Evolutionary conservation across 2,329 filamentous ascomycete species (phyloP).

Genomic region (Ascochyta koolunga): DNA sequence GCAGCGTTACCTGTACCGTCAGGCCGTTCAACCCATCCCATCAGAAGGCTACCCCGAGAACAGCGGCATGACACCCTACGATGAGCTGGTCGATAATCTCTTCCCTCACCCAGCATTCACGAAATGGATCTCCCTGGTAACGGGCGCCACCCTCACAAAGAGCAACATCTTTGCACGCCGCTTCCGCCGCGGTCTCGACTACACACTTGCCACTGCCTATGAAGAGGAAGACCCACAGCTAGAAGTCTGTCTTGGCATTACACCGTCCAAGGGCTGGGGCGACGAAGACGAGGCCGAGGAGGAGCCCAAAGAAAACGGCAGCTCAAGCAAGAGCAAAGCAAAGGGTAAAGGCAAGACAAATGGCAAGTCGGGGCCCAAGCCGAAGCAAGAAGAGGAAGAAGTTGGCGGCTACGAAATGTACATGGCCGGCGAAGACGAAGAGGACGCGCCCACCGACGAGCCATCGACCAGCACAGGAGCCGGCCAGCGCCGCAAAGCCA

Average conservation of each 20-base stretch:
- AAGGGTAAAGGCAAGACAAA: conserved; percentile 24
- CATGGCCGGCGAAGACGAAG: conserved; percentile 84
- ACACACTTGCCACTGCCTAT: conserved; percentile 89
- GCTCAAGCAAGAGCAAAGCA: conserved; percentile 15
- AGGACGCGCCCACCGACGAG: conserved; percentile 52
- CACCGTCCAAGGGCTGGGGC: conserved; percentile 85
- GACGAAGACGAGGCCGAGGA: conserved; percentile 65
- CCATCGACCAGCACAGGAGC: conserved; percentile 52
- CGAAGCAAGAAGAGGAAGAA: conserved; percentile 56
- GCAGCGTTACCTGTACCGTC: conserved; percentile 86
- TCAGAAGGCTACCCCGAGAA: conserved; percentile 43
- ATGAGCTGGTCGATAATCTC: conserved; percentile 80
- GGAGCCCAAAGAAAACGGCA: conserved; percentile 48
- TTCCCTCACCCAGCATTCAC: conserved; percentile 85
- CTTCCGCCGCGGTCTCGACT: conserved; percentile 87
- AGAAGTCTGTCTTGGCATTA: conserved; percentile 86
- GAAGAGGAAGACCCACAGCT: conserved; percentile 74
- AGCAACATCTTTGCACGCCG: conserved; percentile 81
- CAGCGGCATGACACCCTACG: conserved; percentile 56
- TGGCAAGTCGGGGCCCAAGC: conserved; percentile 14
- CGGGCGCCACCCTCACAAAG: conserved; percentile 73
- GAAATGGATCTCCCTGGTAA: conserved; percentile 86
- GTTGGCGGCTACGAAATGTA: conserved; percentile 86
- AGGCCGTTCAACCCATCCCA: conserved; percentile 54
- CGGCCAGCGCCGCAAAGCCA: conserved; percentile 52